Conservation (phyloP, 148 eudicot species). For the Salicornia ramosissima region DNA sequence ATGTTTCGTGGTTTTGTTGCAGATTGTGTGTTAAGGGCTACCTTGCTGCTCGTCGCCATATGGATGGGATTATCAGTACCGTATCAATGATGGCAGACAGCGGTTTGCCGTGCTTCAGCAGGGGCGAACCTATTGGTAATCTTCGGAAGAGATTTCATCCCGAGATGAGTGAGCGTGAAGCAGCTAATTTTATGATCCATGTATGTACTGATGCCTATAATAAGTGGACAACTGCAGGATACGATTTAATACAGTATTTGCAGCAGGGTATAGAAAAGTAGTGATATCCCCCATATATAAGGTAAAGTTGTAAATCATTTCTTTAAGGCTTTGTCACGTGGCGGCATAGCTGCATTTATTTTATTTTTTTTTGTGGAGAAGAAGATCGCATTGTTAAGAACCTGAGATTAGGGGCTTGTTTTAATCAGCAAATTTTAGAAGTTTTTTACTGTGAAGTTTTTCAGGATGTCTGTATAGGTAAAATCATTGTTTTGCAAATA, state of each 20-base stretch:
- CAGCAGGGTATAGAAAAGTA: conserved; percentile 97
- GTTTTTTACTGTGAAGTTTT: conserved; percentile 20
- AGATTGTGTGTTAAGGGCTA: conserved; percentile 97
- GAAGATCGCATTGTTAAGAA: conserved; percentile 15
- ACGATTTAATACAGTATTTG: conserved; percentile 92
- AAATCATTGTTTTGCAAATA: conserved; percentile 20
- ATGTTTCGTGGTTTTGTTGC: conserved; percentile 20
- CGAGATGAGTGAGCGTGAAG: conserved; percentile 94
- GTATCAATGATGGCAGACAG: conserved; percentile 90
- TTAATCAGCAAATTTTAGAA: conserved; percentile 21
- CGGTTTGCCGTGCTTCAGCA: conserved; percentile 95
- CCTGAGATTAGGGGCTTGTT: conserved; percentile 19
- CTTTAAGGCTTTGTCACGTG: conserved; percentile 12
- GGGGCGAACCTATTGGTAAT: conserved; percentile 92
- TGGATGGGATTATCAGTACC: conserved; percentile 94
- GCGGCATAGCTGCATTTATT: conserved; percentile 11
- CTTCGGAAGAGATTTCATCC: conserved; percentile 94
- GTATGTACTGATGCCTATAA: conserved; percentile 92
- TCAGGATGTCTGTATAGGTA: conserved; percentile 27
- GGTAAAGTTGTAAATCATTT: conserved; percentile 15
- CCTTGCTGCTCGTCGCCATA: conserved; percentile 87
- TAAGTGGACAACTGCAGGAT: conserved; percentile 98
- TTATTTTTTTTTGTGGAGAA: conserved; percentile 10
- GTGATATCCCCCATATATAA: conserved; percentile 14
- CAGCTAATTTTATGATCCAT: conserved; percentile 90